These are phyloP conservation scores for Biscogniauxia marginata DNA, from an alignment of 2,329 filamentous ascomycete species.

Conservation along the genomic window DNA sequence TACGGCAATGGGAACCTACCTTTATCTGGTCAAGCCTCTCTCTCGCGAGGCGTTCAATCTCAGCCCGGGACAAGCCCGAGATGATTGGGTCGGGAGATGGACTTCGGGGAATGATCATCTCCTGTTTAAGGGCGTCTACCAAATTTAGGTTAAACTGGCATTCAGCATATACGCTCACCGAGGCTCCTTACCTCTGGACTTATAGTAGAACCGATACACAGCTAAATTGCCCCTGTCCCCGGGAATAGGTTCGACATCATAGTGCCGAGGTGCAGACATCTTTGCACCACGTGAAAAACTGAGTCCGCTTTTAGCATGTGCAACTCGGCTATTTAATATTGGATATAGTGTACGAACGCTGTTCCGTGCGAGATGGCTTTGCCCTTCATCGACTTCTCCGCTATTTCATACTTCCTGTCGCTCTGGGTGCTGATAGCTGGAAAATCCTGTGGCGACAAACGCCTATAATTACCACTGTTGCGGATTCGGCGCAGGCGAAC, in stretches of 20 bases:
- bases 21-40: slow-evolving; percentile 29
- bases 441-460: background rate
- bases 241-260: background rate
- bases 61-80: slow-evolving; percentile 19
- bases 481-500: slow-evolving; percentile 17
- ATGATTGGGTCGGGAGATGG: slow-evolving; percentile 16
- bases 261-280: background rate
- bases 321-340: background rate
- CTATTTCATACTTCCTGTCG: slow-evolving; percentile 21
- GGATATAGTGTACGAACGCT: slow-evolving; percentile 17
- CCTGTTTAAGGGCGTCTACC: slow-evolving; percentile 30
- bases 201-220: slow-evolving; percentile 33
- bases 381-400: slow-evolving; percentile 35
- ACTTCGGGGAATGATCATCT: slow-evolving; percentile 30
- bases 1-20: slow-evolving; percentile 16
- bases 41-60: slow-evolving; percentile 27
- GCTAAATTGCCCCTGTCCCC: slow-evolving; percentile 22
- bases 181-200: slow-evolving; percentile 28
- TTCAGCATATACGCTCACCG: background rate
- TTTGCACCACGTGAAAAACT: slow-evolving; percentile 6
- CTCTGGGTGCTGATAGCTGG: no score
- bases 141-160: background rate
- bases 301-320: background rate
- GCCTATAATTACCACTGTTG: background rate
- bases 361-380: slow-evolving; percentile 33